Evolutionary conservation across 768 basidiomycete genomes (phyloP).

Genomic region (Agaricus subrufescens): DNA sequence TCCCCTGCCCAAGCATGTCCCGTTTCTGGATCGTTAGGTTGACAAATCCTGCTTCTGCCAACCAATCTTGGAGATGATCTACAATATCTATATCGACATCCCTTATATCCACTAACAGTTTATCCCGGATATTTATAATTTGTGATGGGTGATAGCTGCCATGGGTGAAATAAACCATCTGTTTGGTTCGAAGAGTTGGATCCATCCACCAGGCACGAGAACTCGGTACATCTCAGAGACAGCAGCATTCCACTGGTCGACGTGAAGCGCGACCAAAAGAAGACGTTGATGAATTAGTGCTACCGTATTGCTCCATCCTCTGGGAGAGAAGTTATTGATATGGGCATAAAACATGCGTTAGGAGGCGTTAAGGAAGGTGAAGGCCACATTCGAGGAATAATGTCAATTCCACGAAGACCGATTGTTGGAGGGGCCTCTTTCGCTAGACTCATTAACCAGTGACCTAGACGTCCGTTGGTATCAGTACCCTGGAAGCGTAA

Average conservation of each 20-base stretch:
- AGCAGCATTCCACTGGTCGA: constrained; percentile 7
- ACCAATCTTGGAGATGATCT: not conserved
- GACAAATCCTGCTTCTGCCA: constrained; percentile 1
- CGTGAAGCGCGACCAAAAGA: not conserved
- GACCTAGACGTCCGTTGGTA: constrained; percentile 8
- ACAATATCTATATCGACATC: constrained; percentile 1
- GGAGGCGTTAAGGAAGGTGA: not conserved
- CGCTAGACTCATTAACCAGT: constrained; percentile 17
- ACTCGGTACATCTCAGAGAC: constrained; percentile 5
- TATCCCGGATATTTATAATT: not conserved
- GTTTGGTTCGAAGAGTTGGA: constrained; percentile 9
- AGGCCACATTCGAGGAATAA: constrained; percentile 17
- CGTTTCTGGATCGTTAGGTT: constrained; percentile 1
- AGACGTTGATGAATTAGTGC: constrained; percentile 5
- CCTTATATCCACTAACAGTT: not conserved
- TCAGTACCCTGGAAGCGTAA: not conserved
- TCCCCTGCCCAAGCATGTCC: not conserved
- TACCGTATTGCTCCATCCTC: not conserved
- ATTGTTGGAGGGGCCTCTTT: constrained; percentile 7
- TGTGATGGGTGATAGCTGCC: not conserved
- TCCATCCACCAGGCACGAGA: constrained; percentile 9
- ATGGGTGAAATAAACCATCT: not conserved
- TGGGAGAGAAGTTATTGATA: constrained; percentile 1
- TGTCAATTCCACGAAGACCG: constrained; percentile 16
- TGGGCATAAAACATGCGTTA: not conserved